These are phyloP conservation scores for Trametes pubescens DNA, from an alignment of 1,284 basidiomycete species.

Conservation along the genomic window DNA sequence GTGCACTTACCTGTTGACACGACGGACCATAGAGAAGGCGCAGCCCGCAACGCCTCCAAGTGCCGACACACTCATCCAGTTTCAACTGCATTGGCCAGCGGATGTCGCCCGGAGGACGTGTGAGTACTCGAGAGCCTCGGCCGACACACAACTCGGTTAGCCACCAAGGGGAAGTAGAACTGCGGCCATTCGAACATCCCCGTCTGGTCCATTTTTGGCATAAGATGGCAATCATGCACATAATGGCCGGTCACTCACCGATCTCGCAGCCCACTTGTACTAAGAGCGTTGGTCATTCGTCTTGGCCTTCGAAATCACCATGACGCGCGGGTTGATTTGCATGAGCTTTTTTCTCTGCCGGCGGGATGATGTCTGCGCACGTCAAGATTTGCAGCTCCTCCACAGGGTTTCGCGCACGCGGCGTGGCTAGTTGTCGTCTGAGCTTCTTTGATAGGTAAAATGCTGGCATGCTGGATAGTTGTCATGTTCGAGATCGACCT, in stretches of 20 bases:
- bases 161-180: not conserved
- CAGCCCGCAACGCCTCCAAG: not conserved
- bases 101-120: not conserved
- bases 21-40: not conserved
- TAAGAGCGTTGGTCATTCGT: too few relatives aligned
- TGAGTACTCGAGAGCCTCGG: not conserved
- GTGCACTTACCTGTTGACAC: not conserved
- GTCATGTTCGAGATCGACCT: too few relatives aligned
- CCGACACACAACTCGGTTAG: not conserved
- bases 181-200: not conserved
- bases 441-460: too few relatives aligned
- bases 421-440: too few relatives aligned
- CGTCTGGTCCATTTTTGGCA: not conserved
- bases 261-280: not conserved
- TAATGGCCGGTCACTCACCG: conserved; percentile 3
- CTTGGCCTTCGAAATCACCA: not conserved
- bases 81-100: not conserved
- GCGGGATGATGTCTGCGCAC: too few relatives aligned
- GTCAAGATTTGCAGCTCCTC: too few relatives aligned
- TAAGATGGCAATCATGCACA: not conserved
- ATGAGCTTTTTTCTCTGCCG: not conserved
- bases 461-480: too few relatives aligned
- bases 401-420: too few relatives aligned
- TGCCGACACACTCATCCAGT: not conserved
- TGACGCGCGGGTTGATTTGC: not conserved